Base-by-base conservation (phyloP, 2,329 filamentous ascomycete species). In the Penicillium occitanis region DNA sequence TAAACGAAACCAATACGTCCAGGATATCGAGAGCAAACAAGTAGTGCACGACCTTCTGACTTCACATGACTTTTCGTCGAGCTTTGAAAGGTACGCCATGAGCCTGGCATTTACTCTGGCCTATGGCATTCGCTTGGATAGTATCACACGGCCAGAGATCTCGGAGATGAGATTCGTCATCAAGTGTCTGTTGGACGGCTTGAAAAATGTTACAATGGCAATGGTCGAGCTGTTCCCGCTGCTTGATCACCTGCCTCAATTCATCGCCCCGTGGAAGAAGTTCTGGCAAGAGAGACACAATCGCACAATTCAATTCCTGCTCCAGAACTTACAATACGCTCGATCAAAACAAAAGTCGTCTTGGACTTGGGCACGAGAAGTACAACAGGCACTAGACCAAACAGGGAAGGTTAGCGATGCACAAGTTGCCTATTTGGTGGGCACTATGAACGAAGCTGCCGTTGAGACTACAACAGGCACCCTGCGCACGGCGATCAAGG, bases 71-170 rank as follows among this genome's bases (percentile, higher is more conserved):
- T 85, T 82, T 75, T 81, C 83, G 67, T 78, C 79, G 59, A 74
- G 79, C 19, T 76, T 84, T 28, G 80, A 84, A 69, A 76, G 81
- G 0, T 85, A 83, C 68, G 82, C 82, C 0, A 78, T 80, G 1
- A 82, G 80, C 67, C 76, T 85, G 37, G 82, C 84, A 5, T 83
- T 85, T 67, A 82, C 79, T 5, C 80, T 85, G 3, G 78, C 82
- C 4, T 86, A 85, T 68, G 83, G 84, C 0, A 81, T 83, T 65
- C 79, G 82, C 6, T 81, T 84, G 59, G 64, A 69, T 3, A 68
- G 65, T 28, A 68, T 69, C 63, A 80, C 84, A 66, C 22, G 25
- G 7, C 35, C 50, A 37, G 61, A 58, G 33, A 64, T 64, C 28
- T 19, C 22, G 17, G 51, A 64, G 51, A 64, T 57, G 35, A 46